phyloP scores from a whole-genome alignment of 345 rosid species.

The Psidium guajava region DNA sequence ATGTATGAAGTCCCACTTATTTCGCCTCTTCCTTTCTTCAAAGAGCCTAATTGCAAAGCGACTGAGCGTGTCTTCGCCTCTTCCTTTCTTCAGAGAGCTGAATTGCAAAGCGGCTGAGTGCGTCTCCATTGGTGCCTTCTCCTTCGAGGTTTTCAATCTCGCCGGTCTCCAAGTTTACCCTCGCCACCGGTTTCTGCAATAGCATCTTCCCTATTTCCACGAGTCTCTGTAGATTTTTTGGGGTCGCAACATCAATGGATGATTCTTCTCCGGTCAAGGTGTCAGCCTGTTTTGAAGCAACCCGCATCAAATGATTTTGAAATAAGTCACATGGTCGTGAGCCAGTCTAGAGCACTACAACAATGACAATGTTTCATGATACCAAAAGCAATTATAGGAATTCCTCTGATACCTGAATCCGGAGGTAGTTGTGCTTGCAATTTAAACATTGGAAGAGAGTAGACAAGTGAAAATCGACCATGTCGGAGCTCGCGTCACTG shows the following conservation, averaged over 20 bases:
- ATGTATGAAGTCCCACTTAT: background rate
- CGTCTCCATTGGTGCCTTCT: background rate
- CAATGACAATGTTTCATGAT: background rate
- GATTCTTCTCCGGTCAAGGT: background rate
- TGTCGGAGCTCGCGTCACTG: background rate
- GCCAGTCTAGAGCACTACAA: background rate
- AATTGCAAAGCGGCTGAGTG: background rate
- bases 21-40: background rate
- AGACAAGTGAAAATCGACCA: background rate
- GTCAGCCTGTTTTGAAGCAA: background rate
- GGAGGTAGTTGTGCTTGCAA: background rate
- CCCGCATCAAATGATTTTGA: background rate
- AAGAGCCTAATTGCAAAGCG: background rate
- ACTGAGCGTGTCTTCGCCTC: background rate
- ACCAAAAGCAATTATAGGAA: background rate
- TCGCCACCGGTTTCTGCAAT: background rate
- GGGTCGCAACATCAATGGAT: background rate
- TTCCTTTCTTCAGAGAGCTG: background rate
- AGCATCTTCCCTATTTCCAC: background rate
- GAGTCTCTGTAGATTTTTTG: background rate
- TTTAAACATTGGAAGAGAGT: background rate
- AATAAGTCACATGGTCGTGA: background rate
- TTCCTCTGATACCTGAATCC: background rate
- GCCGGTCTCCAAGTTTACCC: background rate
- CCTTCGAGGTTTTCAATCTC: background rate